phyloP scores from a whole-genome alignment of 176 grass and related monocot species.

The Eragrostis curvula region DNA sequence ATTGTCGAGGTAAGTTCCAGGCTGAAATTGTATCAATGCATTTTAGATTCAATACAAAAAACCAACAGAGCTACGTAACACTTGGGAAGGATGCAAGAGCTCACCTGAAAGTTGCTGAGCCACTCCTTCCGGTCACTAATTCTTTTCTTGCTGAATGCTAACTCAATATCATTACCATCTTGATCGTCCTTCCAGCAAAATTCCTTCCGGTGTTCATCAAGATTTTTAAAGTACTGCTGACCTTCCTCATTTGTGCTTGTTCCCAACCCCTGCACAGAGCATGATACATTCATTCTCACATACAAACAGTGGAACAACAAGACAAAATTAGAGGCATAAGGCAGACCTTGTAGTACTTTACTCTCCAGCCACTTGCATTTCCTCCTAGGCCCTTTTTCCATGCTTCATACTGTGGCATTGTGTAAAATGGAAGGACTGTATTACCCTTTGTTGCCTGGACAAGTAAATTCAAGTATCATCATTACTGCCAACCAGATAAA shows the following conservation, averaged over 20 bases:
- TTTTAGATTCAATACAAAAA: constrained; percentile 21
- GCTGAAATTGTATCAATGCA: constrained; percentile 36
- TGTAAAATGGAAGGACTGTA: constrained; percentile 57
- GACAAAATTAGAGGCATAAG: not conserved
- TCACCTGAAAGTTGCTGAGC: constrained; percentile 81
- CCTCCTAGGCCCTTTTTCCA: constrained; percentile 71
- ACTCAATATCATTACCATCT: constrained; percentile 69
- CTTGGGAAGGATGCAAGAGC: not conserved
- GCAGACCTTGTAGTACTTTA: constrained; percentile 92
- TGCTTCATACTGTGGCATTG: constrained; percentile 90
- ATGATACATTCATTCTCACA: not conserved
- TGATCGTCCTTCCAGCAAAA: constrained; percentile 69
- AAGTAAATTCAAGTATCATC: not conserved
- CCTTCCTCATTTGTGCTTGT: constrained; percentile 85
- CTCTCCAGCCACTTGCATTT: constrained; percentile 65
- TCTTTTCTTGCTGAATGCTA: constrained; percentile 95
- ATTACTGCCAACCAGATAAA: not conserved
- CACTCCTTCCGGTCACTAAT: constrained; percentile 74
- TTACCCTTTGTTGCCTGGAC: constrained; percentile 60
- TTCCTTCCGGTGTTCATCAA: constrained; percentile 65
- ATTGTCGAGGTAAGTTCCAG: constrained; percentile 82
- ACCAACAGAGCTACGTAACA: not conserved
- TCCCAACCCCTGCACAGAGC: constrained; percentile 65
- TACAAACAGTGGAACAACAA: not conserved
- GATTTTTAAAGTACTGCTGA: constrained; percentile 58